Base-by-base conservation (phyloP, 331 rosid species). In the Quercus lobata region DNA sequence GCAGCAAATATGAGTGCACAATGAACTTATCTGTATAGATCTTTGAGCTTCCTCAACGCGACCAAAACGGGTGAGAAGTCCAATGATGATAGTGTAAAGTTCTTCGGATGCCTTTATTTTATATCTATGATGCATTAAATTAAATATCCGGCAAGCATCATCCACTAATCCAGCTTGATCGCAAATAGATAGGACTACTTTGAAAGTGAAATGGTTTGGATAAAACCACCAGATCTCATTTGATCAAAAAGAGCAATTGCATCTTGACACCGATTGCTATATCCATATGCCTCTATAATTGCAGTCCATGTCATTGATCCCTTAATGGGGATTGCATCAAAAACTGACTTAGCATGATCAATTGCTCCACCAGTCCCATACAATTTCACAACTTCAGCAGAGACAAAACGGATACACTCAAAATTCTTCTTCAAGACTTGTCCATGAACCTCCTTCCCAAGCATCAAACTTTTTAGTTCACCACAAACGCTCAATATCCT, bases 231-330 rank as follows among this genome's bases (percentile, higher is more conserved):
- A 11, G 81, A 82, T 41, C 57, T 85, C 95, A 93, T 91, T 78
- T 71, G 32, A 80, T 90, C 68, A 52, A 91, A 91, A 72, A 89
- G 87, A 81, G 55, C 63, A 66, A 93, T 62, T 71, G 91, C 98
- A 75, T 87, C 86, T 77, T 65, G 75, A 81, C 63, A 82, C 84
- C 81, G 74, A 19, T 75, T 80, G 72, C 83, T 86, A 56, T 80
- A 62, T 74, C 87, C 93, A 72, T 87, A 81, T 30, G 97, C 92
- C 84, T 86, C 89, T 74, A 91, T 86, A 18, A 93, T 84, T 71
- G 98, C 95, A 19, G 98, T 91, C 92, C 93, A 84, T 77, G 98
- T 84, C 92, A 93, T 90, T 5, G 93, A 84, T 66, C 97, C 97
- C 87, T 90, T 91, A 8, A 89, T 80, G 7, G 89, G 88, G 65